Conservation (phyloP, 2,329 filamentous ascomycete species). For the Neonectria ditissima region DNA sequence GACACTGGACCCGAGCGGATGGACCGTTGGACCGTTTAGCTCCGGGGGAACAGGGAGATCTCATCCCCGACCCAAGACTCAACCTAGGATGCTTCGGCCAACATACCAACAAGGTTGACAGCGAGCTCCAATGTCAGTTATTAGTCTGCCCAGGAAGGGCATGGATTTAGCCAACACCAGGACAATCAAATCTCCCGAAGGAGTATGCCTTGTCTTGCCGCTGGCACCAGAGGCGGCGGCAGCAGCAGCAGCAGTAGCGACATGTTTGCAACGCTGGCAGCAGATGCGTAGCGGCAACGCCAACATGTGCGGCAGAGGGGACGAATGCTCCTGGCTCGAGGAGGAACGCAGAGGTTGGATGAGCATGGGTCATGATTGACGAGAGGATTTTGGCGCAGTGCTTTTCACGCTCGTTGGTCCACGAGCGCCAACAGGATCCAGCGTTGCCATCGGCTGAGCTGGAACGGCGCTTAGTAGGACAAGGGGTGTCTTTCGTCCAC, state of each 20-base stretch:
- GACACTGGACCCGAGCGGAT: constrained; percentile 23
- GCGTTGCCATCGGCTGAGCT: constrained; percentile 13
- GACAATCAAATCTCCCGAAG: neutral
- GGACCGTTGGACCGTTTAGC: constrained; percentile 18
- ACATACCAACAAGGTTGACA: constrained; percentile 1
- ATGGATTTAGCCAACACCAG: neutral
- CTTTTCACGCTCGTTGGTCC: constrained; percentile 24
- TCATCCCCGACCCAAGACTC: neutral
- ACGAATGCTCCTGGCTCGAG: constrained; percentile 6
- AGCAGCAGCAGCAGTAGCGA: neutral
- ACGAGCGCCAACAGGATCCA: constrained; percentile 29
- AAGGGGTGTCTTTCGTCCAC: constrained; percentile 24
- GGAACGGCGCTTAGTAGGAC: constrained; percentile 36
- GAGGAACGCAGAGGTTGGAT: constrained; percentile 11
- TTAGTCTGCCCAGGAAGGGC: neutral
- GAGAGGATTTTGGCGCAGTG: constrained; percentile 28
- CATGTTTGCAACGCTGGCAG: constrained; percentile 12
- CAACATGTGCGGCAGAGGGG: constrained; percentile 20
- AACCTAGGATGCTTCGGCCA: neutral
- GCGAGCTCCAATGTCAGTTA: neutral
- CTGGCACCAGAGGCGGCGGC: neutral
- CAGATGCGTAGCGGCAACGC: constrained; percentile 15
- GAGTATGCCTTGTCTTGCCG: neutral
- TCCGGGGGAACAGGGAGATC: constrained; percentile 14
- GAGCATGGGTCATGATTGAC: constrained; percentile 14